Evolutionary conservation across 352 stramenopile species (phyloP).

Genomic region (Plasmopara halstedii): DNA sequence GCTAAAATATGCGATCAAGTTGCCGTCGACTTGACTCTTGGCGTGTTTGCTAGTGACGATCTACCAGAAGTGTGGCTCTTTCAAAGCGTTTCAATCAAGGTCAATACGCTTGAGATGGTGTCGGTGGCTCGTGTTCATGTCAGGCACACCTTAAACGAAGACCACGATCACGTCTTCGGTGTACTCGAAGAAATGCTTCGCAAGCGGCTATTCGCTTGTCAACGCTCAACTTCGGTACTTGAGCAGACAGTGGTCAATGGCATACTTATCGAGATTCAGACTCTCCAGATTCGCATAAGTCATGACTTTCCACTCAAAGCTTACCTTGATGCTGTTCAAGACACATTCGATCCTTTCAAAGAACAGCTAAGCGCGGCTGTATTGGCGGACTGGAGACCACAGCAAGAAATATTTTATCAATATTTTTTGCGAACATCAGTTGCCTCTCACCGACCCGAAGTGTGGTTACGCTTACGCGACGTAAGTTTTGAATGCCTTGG

Average conservation of each 20-base stretch:
- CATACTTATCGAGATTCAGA: constrained; percentile 48
- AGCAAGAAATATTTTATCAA: constrained; percentile 50
- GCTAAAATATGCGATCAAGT: constrained; percentile 26
- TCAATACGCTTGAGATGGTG: constrained; percentile 37
- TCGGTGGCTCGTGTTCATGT: constrained; percentile 32
- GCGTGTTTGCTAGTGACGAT: constrained; percentile 56
- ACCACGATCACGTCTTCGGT: constrained; percentile 51
- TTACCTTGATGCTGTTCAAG: constrained; percentile 20
- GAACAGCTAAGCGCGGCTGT: constrained; percentile 17
- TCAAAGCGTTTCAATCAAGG: constrained; percentile 28
- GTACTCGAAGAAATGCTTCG: constrained; percentile 60
- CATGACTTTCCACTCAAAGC: constrained; percentile 29
- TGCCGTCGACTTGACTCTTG: constrained; percentile 31
- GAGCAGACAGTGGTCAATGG: constrained; percentile 28
- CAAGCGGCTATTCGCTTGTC: constrained; percentile 31
- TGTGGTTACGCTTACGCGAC: constrained; percentile 49
- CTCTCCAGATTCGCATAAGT: constrained; percentile 28
- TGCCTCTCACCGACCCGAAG: constrained; percentile 18
- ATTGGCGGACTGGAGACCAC: constrained; percentile 44
- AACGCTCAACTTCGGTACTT: constrained; percentile 7
- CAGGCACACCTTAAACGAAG: constrained; percentile 41
- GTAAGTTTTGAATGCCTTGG: constrained; percentile 40
- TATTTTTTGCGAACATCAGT: constrained; percentile 48
- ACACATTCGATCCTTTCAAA: constrained; percentile 25
- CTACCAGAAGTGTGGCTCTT: constrained; percentile 69